Evolutionary conservation across 148 eudicot genomes (phyloP).

Genomic region (Tetragonia tetragonoides): DNA sequence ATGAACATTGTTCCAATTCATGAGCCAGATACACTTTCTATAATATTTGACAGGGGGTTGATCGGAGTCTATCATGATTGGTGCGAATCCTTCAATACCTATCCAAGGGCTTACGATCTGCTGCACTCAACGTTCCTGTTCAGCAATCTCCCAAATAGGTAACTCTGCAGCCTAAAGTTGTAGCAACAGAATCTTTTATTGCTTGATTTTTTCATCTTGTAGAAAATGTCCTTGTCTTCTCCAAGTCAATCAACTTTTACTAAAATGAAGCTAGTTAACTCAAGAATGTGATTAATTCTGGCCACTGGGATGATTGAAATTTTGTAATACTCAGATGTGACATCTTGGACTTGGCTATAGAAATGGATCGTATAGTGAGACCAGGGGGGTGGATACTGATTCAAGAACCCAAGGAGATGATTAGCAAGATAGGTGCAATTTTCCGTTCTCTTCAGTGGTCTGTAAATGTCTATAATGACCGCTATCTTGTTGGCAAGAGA

Average conservation of each 20-base stretch:
- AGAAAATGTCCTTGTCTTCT: background rate
- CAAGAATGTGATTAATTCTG: background rate
- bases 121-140: slow-evolving; percentile 84
- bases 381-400: slow-evolving; percentile 70
- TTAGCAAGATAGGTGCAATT: slow-evolving; percentile 47
- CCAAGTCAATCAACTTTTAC: background rate
- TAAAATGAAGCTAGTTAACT: background rate
- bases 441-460: slow-evolving; percentile 82
- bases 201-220: background rate
- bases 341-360: slow-evolving; percentile 57
- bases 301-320: background rate
- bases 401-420: slow-evolving; percentile 54
- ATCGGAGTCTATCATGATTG: slow-evolving; percentile 93
- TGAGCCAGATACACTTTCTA: slow-evolving; percentile 67
- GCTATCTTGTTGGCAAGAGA: slow-evolving; percentile 71
- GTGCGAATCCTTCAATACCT: slow-evolving; percentile 96
- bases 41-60: slow-evolving; percentile 86
- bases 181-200: background rate
- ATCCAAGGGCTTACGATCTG: slow-evolving; percentile 87
- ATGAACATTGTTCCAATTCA: slow-evolving; percentile 89
- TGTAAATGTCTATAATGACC: slow-evolving; percentile 42
- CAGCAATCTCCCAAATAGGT: slow-evolving; percentile 68
- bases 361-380: slow-evolving; percentile 85
- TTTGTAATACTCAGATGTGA: slow-evolving; percentile 54
- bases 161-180: slow-evolving; percentile 8